phyloP scores from a whole-genome alignment of 768 basidiomycete genomes.

The Leccinum boreale region DNA sequence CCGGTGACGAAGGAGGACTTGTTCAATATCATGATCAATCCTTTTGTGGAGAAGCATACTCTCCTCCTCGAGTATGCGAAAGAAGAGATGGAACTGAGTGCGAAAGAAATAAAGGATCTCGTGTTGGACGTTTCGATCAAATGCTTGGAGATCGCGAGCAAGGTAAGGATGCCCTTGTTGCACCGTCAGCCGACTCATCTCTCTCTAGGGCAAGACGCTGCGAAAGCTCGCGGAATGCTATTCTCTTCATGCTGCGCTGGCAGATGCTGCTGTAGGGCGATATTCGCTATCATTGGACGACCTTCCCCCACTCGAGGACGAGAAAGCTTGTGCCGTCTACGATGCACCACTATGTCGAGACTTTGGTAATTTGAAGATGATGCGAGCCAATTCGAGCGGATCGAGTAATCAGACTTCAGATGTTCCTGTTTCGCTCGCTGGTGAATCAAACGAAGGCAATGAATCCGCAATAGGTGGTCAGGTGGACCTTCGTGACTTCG shows the following conservation, averaged over 20 bases:
- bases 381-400: constrained; percentile 19
- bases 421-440: constrained; percentile 1
- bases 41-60: constrained; percentile 61
- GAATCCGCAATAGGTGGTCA: constrained; percentile 8
- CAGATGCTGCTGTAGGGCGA: constrained; percentile 43
- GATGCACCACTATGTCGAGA: constrained; percentile 56
- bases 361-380: constrained; percentile 36
- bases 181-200: constrained; percentile 9
- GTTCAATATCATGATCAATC: constrained; percentile 60
- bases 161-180: constrained; percentile 18
- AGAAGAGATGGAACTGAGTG: constrained; percentile 41
- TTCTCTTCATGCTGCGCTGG: constrained; percentile 43
- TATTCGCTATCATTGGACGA: constrained; percentile 53
- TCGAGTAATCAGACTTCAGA: constrained; percentile 8
- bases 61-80: constrained; percentile 50
- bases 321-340: constrained; percentile 41
- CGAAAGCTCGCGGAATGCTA: constrained; percentile 51
- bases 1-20: constrained; percentile 60
- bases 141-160: constrained; percentile 62
- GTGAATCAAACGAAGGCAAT: constrained; percentile 12
- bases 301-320: constrained; percentile 53
- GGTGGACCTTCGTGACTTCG: constrained; percentile 17
- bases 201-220: constrained; percentile 59
- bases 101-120: constrained; percentile 42
- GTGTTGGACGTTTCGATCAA: constrained; percentile 57